Evolutionary conservation across 2,329 filamentous ascomycete species (phyloP).

Genomic region (Clonostachys solani): DNA sequence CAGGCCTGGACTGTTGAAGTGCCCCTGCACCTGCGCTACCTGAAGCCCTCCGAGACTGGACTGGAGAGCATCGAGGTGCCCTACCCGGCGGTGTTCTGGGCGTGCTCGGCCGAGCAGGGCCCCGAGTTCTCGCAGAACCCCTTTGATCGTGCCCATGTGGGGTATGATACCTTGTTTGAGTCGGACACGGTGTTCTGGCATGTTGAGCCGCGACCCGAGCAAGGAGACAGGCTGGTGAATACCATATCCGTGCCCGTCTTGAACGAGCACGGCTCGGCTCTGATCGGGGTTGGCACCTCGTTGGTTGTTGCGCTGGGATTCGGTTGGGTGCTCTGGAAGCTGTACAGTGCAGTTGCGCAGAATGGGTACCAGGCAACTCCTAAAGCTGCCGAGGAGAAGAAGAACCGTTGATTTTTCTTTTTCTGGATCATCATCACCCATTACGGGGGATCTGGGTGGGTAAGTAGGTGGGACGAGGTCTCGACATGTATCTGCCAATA

Average conservation of each 20-base stretch:
- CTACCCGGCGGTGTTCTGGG: constrained; percentile 87
- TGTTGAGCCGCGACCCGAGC: constrained; percentile 45
- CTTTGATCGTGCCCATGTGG: constrained; percentile 81
- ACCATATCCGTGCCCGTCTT: constrained; percentile 62
- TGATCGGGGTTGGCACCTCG: constrained; percentile 52
- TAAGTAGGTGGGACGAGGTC: too few species aligned
- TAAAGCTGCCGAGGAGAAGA: too few species aligned
- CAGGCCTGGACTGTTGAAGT: constrained; percentile 63
- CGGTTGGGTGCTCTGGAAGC: constrained; percentile 63
- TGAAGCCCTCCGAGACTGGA: constrained; percentile 56
- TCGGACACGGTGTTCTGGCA: constrained; percentile 84
- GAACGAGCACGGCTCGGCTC: constrained; percentile 41
- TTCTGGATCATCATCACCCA: too few species aligned
- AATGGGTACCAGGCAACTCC: too few species aligned
- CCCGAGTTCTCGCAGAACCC: constrained; percentile 71
- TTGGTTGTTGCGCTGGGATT: constrained; percentile 59
- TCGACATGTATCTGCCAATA: too few species aligned
- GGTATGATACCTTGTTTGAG: constrained; percentile 79
- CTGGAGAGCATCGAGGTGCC: constrained; percentile 58
- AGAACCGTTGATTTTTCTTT: too few species aligned
- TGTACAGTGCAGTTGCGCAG: constrained; percentile 23
- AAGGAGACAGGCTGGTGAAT: constrained; percentile 40
- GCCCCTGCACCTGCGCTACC: constrained; percentile 82
- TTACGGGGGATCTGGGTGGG: too few species aligned
- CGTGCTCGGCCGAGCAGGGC: constrained; percentile 65